Evolutionary conservation across 2,329 filamentous ascomycete species (phyloP).

Genomic region (Nigrospora oryzae): DNA sequence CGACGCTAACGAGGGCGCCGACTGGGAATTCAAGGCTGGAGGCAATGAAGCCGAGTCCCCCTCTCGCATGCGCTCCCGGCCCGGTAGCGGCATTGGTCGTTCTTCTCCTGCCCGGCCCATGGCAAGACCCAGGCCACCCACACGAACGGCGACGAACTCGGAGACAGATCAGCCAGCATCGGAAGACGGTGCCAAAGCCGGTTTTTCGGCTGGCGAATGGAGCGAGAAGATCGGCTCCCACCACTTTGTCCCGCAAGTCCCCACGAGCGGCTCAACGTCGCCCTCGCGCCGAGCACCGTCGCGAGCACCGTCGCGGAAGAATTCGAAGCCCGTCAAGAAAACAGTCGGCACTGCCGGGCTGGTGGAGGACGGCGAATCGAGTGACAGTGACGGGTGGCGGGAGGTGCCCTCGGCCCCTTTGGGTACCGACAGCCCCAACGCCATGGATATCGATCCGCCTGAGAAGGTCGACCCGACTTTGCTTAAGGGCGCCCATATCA

Average conservation of each 20-base stretch:
- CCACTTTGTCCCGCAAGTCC: slow-evolving; percentile 41
- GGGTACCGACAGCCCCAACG: slow-evolving; percentile 39
- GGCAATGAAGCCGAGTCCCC: slow-evolving; percentile 20
- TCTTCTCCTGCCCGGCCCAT: too few species aligned
- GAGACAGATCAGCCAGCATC: slow-evolving; percentile 11
- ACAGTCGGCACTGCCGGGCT: slow-evolving; percentile 34
- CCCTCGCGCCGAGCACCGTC: slow-evolving; percentile 26
- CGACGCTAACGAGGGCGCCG: slow-evolving; percentile 33
- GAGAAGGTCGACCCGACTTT: slow-evolving; percentile 15
- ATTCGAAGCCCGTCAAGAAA: slow-evolving; percentile 44
- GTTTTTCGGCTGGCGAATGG: slow-evolving; percentile 47
- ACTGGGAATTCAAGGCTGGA: slow-evolving; percentile 46
- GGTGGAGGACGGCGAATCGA: slow-evolving; percentile 37
- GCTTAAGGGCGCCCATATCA: slow-evolving; percentile 15
- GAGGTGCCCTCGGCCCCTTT: slow-evolving; percentile 10
- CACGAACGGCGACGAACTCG: slow-evolving; percentile 12
- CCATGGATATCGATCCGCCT: slow-evolving; percentile 59
- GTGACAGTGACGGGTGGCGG: slow-evolving; percentile 28
- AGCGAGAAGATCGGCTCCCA: slow-evolving; percentile 43
- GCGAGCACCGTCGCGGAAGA: slow-evolving; percentile 34
- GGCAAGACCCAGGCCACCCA: slow-evolving; percentile 4
- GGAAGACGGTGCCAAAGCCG: slow-evolving; percentile 15
- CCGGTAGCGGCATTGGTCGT: slow-evolving; percentile 29
- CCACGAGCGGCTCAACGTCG: slow-evolving; percentile 28
- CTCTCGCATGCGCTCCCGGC: slow-evolving; percentile 27